These are phyloP conservation scores for Ceratobasidium sp. DNA, from an alignment of 1,284 basidiomycete species.

Conservation along the genomic window DNA sequence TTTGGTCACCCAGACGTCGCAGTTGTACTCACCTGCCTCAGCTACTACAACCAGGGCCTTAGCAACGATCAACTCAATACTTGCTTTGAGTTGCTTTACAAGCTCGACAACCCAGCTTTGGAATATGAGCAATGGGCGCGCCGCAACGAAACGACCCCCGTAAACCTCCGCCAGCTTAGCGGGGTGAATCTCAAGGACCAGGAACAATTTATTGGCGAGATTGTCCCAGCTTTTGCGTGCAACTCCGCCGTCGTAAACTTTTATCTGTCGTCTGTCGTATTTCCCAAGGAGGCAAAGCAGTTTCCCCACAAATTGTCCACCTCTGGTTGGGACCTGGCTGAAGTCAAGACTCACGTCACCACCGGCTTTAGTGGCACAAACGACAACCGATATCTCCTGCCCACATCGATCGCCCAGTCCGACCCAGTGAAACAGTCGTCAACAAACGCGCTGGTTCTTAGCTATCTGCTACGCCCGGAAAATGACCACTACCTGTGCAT, in stretches of 20 bases:
- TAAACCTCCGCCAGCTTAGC: slow-evolving; percentile 55
- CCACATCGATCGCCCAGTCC: slow-evolving; percentile 62
- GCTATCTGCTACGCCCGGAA: slow-evolving; percentile 62
- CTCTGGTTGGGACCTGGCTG: slow-evolving; percentile 69
- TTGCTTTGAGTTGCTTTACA: slow-evolving; percentile 61
- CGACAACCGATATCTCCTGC: slow-evolving; percentile 65
- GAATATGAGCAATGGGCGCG: slow-evolving; percentile 64
- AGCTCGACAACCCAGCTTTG: slow-evolving; percentile 62
- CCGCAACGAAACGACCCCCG: slow-evolving; percentile 53
- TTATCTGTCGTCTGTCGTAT: slow-evolving; percentile 64
- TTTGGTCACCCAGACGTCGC: slow-evolving; percentile 70
- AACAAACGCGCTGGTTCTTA: slow-evolving; percentile 68
- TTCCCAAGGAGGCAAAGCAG: slow-evolving; percentile 65
- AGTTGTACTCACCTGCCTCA: slow-evolving; percentile 64
- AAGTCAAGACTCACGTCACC: slow-evolving; percentile 56
- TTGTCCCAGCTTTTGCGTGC: slow-evolving; percentile 59
- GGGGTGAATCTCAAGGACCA: slow-evolving; percentile 63
- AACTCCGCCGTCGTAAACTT: slow-evolving; percentile 65
- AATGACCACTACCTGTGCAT: slow-evolving; percentile 61
- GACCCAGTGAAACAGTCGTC: slow-evolving; percentile 61
- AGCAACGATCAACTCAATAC: slow-evolving; percentile 58
- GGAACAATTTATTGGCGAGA: slow-evolving; percentile 55
- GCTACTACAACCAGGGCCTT: slow-evolving; percentile 68
- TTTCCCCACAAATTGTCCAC: slow-evolving; percentile 65
- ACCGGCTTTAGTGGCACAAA: slow-evolving; percentile 74